Evolutionary conservation across 768 basidiomycete species (phyloP).

Genomic region (Termitomyces sp.): DNA sequence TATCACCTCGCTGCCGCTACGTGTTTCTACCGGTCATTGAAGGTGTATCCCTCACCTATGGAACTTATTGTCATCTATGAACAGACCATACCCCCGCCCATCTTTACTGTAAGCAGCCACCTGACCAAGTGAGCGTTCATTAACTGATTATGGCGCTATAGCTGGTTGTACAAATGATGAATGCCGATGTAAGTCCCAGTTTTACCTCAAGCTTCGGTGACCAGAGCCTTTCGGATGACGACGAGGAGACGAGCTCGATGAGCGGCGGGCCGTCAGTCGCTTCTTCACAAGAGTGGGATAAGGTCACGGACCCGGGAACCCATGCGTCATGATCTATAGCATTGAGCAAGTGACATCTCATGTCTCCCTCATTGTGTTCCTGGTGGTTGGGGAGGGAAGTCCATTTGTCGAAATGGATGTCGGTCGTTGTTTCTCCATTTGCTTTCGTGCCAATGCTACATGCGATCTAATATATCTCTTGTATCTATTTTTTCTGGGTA

Average conservation of each 20-base stretch:
- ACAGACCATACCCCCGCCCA: constrained; percentile 75
- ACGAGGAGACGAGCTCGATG: constrained; percentile 56
- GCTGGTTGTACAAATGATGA: constrained; percentile 81
- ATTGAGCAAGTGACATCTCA: neutral
- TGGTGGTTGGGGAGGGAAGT: constrained; percentile 8
- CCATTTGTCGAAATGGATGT: constrained; percentile 14
- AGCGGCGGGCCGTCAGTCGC: constrained; percentile 73
- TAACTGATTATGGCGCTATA: constrained; percentile 16
- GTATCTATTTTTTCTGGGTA: constrained; percentile 24
- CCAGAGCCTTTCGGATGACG: constrained; percentile 28
- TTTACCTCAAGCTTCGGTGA: constrained; percentile 22
- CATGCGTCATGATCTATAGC: constrained; percentile 28
- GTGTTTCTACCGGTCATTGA: constrained; percentile 89
- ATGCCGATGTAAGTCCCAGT: constrained; percentile 78
- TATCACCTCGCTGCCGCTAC: constrained; percentile 79
- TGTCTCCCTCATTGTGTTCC: constrained; percentile 8
- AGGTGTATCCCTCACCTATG: constrained; percentile 91
- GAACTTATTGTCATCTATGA: constrained; percentile 95
- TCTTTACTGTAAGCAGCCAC: constrained; percentile 61
- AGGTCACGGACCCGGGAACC: constrained; percentile 69
- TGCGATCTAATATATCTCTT: constrained; percentile 60
- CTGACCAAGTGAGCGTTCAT: neutral
- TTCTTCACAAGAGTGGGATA: constrained; percentile 91
- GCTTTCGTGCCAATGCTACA: constrained; percentile 16
- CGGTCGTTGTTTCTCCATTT: constrained; percentile 7